Evolutionary conservation across 371 early-diverging fungal genomes (phyloP), one percentile per base, ranked within the genome.

Genomic region (Rhizopus delemar): DNA sequence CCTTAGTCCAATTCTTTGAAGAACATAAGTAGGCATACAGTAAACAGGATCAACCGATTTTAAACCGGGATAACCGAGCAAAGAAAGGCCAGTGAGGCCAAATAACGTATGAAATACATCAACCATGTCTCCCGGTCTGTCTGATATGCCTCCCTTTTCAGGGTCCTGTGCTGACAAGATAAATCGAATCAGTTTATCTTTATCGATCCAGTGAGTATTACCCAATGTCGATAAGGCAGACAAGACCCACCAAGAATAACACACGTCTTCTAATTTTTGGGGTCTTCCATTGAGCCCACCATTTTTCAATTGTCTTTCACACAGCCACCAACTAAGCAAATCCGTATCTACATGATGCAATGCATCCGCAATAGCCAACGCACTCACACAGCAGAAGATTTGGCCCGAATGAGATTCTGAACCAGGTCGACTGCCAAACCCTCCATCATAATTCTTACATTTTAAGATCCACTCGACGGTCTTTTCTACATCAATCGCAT

Each of bases 191-290:
- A 99, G 76, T 49, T 86, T 86, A 3, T 89, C 81, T 31, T 80
- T 71, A 61, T 97, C 87, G 55, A 98, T 94, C 96, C 96, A 96
- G 66, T 93, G 85, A 3, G 87, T 51, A 7, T 89, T 81, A 5
- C 84, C 91, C 41, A 99, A 57, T 22, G 96, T 94, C n/a, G 89
- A 74, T 2, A 99, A 77, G 8, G 95, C 81, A 6, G 97, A 94
- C 51, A 96, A 79, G 0, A 94, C 97, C 99, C 99, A 99, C 96
- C 97, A 99, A 15, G 99, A 98, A 71, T 99, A 98, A 71, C 99
- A 99, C 2, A 95, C 96, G 75, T 99, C 99, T 69, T 94, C 96
- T 31, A 96, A 78, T 76, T 99, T 99, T 72, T 99, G 94, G 0
- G 98, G 96, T 45, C 99, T 82, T 4, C 99, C 99, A 68, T 96